These are phyloP conservation scores for Rhizopogon vinicolor DNA, from an alignment of 768 basidiomycete species.

Conservation along the genomic window DNA sequence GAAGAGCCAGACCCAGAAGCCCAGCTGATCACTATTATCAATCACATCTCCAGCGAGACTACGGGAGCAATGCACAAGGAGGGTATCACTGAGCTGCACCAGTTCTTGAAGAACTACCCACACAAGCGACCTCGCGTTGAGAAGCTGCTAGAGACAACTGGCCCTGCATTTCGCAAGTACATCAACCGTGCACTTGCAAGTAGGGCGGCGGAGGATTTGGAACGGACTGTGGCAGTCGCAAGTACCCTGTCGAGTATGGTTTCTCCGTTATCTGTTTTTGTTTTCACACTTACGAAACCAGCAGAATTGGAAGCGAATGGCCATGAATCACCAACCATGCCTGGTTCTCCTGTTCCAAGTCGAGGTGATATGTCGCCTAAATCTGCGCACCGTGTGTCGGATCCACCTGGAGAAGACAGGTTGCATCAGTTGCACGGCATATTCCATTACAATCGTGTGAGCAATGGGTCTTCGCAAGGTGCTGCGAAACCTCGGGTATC, in stretches of 20 bases:
- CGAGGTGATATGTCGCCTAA: conserved; percentile 28
- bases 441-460: conserved; percentile 74
- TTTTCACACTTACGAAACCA: conserved; percentile 6
- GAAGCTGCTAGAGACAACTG: conserved; percentile 84
- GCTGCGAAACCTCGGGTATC: conserved; percentile 9
- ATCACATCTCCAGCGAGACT: conserved; percentile 84
- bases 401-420: conserved; percentile 52
- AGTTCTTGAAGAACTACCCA: conserved; percentile 88
- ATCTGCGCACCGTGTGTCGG: conserved; percentile 27
- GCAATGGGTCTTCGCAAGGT: conserved; percentile 38
- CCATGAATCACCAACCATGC: conserved; percentile 25
- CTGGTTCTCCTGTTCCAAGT: conserved; percentile 25
- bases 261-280: not conserved
- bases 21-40: conserved; percentile 76
- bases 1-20: conserved; percentile 88
- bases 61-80: conserved; percentile 89
- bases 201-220: conserved; percentile 83
- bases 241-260: conserved; percentile 73
- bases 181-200: conserved; percentile 84
- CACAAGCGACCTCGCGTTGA: conserved; percentile 80
- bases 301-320: conserved; percentile 63
- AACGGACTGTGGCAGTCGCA: conserved; percentile 76
- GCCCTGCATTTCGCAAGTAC: conserved; percentile 87
- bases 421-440: conserved; percentile 73
- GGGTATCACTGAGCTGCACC: conserved; percentile 91